Evolutionary conservation across 1,284 basidiomycete genomes (phyloP).

Genomic region (Jaminaea rosea): DNA sequence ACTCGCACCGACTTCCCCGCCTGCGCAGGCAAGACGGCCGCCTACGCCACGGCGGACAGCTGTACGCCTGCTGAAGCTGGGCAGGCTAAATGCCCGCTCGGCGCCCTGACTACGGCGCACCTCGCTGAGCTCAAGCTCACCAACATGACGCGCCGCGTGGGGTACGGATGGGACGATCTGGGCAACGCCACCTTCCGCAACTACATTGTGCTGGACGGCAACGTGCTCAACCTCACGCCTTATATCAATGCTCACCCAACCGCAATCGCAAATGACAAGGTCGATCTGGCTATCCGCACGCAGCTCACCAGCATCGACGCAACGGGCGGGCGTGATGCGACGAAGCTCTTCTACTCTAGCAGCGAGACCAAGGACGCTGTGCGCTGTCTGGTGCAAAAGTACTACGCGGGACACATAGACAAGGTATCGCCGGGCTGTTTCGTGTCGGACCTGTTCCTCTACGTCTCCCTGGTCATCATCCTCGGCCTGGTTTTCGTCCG

Average conservation of each 20-base stretch:
- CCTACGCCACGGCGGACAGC: constrained; percentile 64
- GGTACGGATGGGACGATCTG: constrained; percentile 42
- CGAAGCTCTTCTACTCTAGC: constrained; percentile 48
- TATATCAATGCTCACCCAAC: constrained; percentile 70
- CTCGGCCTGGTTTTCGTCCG: constrained; percentile 79
- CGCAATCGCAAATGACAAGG: constrained; percentile 62
- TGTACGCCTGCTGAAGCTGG: constrained; percentile 52
- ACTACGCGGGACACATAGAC: constrained; percentile 78
- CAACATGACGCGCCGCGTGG: constrained; percentile 24
- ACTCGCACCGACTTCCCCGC: constrained; percentile 51
- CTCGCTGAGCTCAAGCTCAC: constrained; percentile 16
- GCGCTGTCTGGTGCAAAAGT: constrained; percentile 36
- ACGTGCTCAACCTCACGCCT: constrained; percentile 82
- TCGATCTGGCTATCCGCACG: constrained; percentile 75
- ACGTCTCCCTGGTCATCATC: constrained; percentile 82
- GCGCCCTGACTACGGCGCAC: constrained; percentile 16
- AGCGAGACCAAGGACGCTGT: constrained; percentile 22
- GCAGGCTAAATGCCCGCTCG: constrained; percentile 55
- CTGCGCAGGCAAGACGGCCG: constrained; percentile 50
- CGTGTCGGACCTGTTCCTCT: constrained; percentile 78
- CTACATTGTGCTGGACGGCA: constrained; percentile 65
- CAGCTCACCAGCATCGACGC: constrained; percentile 54
- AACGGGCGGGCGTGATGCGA: constrained; percentile 70
- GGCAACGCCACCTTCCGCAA: constrained; percentile 19
- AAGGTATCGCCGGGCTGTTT: constrained; percentile 94